phyloP scores from a whole-genome alignment of 768 basidiomycete species.

The Russula emetica region DNA sequence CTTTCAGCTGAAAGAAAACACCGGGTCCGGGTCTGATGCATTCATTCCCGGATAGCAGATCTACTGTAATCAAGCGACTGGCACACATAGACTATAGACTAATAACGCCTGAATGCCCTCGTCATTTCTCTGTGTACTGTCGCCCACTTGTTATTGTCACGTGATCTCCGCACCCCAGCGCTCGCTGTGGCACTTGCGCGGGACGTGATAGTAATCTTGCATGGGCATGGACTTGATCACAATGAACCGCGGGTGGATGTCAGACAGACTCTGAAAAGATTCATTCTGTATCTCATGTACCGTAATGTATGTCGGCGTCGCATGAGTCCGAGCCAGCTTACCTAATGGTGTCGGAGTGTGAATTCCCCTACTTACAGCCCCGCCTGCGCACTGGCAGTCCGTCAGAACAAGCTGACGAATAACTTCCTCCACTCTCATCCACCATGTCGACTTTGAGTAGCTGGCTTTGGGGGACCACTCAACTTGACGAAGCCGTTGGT shows the following conservation, averaged over 20 bases:
- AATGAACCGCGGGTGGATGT: neutral
- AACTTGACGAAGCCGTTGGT: slow-evolving; percentile 28
- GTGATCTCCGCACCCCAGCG: neutral
- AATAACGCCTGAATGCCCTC: too few species aligned
- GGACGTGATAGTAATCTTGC: neutral
- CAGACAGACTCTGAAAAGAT: neutral
- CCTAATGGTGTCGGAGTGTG: slow-evolving; percentile 16
- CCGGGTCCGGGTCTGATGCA: neutral
- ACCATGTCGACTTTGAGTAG: slow-evolving; percentile 26
- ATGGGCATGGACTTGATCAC: neutral
- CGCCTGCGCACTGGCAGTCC: slow-evolving; percentile 1
- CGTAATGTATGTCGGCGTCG: neutral
- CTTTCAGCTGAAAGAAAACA: too few species aligned
- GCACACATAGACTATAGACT: too few species aligned
- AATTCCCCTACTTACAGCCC: neutral
- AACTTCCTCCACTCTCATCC: neutral
- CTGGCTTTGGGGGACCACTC: slow-evolving; percentile 28
- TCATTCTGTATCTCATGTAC: neutral
- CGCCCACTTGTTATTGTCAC: neutral
- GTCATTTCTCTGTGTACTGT: too few species aligned
- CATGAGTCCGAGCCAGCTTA: neutral
- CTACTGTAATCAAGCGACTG: too few species aligned
- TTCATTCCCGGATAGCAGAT: neutral
- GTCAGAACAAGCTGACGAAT: neutral
- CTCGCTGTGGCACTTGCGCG: neutral